phyloP scores from a whole-genome alignment of 805 yeast genomes.

The Sporopachydermia lactativora region DNA sequence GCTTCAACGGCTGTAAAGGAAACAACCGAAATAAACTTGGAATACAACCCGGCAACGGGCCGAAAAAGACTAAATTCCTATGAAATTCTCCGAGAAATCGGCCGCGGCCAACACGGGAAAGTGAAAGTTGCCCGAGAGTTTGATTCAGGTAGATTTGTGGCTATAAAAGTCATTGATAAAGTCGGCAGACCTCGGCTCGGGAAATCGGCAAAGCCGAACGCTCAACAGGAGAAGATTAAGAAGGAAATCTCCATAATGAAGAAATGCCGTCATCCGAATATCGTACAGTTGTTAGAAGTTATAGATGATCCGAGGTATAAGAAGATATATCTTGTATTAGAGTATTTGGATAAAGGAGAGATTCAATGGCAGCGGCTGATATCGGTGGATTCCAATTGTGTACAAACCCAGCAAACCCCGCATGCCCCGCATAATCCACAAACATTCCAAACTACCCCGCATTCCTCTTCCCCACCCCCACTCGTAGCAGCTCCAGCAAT shows the following conservation, averaged over 20 bases:
- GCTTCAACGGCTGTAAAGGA: constrained; percentile 47
- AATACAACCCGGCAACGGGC: constrained; percentile 77
- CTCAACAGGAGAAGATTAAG: constrained; percentile 62
- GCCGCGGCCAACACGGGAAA: constrained; percentile 98
- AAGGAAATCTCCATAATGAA: constrained; percentile 90
- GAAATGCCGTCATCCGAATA: constrained; percentile 82
- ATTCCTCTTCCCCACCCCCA: too few relatives aligned
- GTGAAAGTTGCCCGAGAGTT: constrained; percentile 76
- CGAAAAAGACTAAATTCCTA: constrained; percentile 78
- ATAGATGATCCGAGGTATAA: constrained; percentile 73
- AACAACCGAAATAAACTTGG: constrained; percentile 64
- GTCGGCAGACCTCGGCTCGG: constrained; percentile 42
- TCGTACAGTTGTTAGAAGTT: constrained; percentile 77
- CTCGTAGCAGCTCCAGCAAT: constrained; percentile 53
- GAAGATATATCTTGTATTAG: constrained; percentile 81
- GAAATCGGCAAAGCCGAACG: constrained; percentile 25
- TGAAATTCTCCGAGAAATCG: constrained; percentile 77
- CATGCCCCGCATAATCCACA: too few relatives aligned
- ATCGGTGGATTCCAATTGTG: not conserved
- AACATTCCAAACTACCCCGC: too few relatives aligned
- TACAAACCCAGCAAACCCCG: too few relatives aligned
- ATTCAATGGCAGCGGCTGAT: constrained; percentile 57
- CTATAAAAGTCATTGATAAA: constrained; percentile 85
- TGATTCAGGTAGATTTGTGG: constrained; percentile 47
- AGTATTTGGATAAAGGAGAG: constrained; percentile 84